A percentile compares a stretch with the other conserved stretches of the same genome.
These are phyloP conservation scores for Xylaria venustula DNA, from an alignment of 495 filamentous ascomycete species.

Conservation along the genomic window DNA sequence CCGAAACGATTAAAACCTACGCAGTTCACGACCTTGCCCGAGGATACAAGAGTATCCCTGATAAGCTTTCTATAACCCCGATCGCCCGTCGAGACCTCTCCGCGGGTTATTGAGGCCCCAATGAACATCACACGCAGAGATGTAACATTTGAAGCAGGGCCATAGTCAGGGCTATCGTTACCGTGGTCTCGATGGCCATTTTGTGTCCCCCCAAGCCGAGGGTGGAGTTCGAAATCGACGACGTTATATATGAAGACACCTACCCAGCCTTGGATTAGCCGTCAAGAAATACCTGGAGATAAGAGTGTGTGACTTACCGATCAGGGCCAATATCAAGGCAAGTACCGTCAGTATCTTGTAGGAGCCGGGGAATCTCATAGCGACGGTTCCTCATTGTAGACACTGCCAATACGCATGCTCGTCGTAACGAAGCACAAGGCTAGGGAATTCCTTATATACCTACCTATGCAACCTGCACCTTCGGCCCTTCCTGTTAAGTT, in stretches of 20 bases:
- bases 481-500: too few relatives aligned
- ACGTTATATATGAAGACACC: conserved; percentile 6
- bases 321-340: not conserved
- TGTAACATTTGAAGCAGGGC: not conserved
- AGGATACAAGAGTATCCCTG: conserved; percentile 22
- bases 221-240: conserved; percentile 22
- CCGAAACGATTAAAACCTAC: conserved; percentile 32
- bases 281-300: not conserved
- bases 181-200: not conserved
- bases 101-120: conserved; percentile 27
- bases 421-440: not conserved
- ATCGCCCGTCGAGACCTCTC: conserved; percentile 28
- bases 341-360: not conserved
- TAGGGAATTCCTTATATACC: not conserved
- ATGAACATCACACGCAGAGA: conserved; percentile 30
- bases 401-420: not conserved
- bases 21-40: conserved; percentile 27
- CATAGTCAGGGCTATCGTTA: conserved; percentile 11
- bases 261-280: not conserved
- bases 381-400: not conserved
- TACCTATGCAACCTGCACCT: too few relatives aligned
- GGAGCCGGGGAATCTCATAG: not conserved
- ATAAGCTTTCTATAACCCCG: conserved; percentile 28
- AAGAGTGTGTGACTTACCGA: conserved; percentile 8
- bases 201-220: conserved; percentile 5